Base-by-base conservation (phyloP, 345 rosid genomes). In the Punica granatum region DNA sequence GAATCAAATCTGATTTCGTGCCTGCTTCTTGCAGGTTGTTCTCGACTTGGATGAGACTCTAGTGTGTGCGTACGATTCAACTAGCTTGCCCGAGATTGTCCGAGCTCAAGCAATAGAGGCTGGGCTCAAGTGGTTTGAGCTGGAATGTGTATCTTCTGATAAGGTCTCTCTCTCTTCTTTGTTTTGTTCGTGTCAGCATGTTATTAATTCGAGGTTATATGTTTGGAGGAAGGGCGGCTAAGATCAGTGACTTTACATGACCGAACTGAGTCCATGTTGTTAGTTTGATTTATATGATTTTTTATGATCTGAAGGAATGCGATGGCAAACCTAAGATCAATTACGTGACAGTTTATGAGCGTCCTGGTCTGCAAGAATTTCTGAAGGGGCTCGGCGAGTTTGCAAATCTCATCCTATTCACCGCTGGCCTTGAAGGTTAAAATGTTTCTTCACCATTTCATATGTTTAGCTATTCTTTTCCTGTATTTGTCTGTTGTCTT, bases 11-110 rank as follows among this genome's bases (percentile, higher is more conserved):
- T 56, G 5, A 56, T 56, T 6, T 28, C 1, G 61, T 28, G 1
- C 7, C 1, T 12, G 12, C 18, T 11, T 7, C 30, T 28, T 60
- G 68, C 73, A 85, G 90, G 85, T 86, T 33, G 86, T 86, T 72
- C 88, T 86, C 13, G 90, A 86, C 78, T 84, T 86, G 75, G 90
- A 86, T 49, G 90, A 86, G 79, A 86, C 88, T 56, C 74, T 86
- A 48, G 81, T 86, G 6, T 86, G 88, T 79, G 82, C 90, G 19
- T 86, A 84, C 26, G 90, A 84, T 71, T 78, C 86, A 9, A 72
- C 88, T 54, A 80, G 80, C 65, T 78, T 84, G 78, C 85, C 88
- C 5, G 72, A 72, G 46, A 44, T 26, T 63, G 65, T 84, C 10
- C 78, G 77, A 41, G 43, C 71, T 71, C 85, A 84, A 77, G 88